These are phyloP conservation scores for Paulownia fortunei DNA, from an alignment of 257 asterid species.

Conservation along the genomic window DNA sequence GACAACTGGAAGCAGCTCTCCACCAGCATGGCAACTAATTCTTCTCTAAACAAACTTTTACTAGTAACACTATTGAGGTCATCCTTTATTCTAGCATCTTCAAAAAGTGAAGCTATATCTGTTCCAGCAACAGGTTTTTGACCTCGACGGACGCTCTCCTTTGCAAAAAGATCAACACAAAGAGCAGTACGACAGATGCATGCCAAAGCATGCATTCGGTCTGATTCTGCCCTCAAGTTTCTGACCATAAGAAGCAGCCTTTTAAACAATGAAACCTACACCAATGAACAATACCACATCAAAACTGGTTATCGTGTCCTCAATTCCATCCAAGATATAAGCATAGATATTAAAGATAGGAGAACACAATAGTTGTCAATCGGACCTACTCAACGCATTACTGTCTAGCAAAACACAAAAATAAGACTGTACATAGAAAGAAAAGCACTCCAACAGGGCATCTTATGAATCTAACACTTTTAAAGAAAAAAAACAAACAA, in stretches of 20 bases:
- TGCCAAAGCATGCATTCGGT: conserved; percentile 97
- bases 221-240: conserved; percentile 96
- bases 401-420: neutral
- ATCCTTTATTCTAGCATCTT: conserved; percentile 78
- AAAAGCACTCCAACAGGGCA: neutral
- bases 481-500: neutral
- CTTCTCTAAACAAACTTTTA: conserved; percentile 93
- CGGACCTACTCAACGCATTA: conserved; percentile 10
- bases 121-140: conserved; percentile 98
- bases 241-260: conserved; percentile 95
- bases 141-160: conserved; percentile 95
- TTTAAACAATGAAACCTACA: conserved; percentile 86
- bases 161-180: conserved; percentile 95
- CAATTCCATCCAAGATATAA: neutral
- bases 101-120: conserved; percentile 90
- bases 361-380: conserved; percentile 15
- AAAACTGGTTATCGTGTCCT: conserved; percentile 17
- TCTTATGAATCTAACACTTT: neutral
- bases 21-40: conserved; percentile 94
- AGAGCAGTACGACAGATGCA: conserved; percentile 98
- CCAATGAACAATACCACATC: conserved; percentile 26
- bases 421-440: neutral
- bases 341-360: conserved; percentile 15
- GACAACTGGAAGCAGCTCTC: conserved; percentile 98
- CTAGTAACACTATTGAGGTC: conserved; percentile 83